Percentiles rank a stretch among this genome's conserved stretches.
phyloP scores from a whole-genome alignment of 257 asterid species.

The Solanum pinnatisectum region DNA sequence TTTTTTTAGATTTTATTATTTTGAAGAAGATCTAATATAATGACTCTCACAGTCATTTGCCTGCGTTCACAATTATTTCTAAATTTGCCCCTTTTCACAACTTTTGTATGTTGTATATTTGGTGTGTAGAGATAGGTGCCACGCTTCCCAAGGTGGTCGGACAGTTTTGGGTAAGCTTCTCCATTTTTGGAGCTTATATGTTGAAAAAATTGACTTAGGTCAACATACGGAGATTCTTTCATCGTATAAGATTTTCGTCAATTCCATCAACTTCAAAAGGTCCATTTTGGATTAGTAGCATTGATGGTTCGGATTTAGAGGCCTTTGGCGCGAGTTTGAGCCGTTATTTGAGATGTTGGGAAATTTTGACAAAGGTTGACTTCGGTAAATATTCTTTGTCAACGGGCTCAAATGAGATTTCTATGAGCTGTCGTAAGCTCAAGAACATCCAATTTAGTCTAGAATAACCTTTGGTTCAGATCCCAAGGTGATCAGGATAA shows the following conservation, averaged over 20 bases:
- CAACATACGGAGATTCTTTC: too few relatives aligned
- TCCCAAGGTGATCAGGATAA: not conserved
- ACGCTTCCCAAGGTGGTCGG: too few relatives aligned
- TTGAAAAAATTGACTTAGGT: too few relatives aligned
- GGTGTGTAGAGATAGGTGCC: not conserved
- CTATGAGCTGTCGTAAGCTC: fast-evolving
- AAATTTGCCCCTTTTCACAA: not conserved
- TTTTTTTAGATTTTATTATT: too few relatives aligned
- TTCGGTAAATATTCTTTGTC: not conserved
- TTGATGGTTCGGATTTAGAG: not conserved
- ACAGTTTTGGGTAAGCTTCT: too few relatives aligned
- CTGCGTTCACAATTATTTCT: not conserved
- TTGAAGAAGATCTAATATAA: not conserved
- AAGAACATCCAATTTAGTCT: not conserved
- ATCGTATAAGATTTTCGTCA: too few relatives aligned
- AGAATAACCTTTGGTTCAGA: not conserved
- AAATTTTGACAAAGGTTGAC: not conserved
- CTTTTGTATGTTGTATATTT: not conserved
- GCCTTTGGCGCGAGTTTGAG: not conserved
- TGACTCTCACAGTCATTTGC: not conserved
- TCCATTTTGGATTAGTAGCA: not conserved
- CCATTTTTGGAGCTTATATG: too few relatives aligned
- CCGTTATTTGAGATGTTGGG: not conserved
- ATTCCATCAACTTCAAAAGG: not conserved
- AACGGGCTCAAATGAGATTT: not conserved